Base-by-base conservation (phyloP, 2,329 filamentous ascomycete genomes). In the Teratosphaeria destructans region DNA sequence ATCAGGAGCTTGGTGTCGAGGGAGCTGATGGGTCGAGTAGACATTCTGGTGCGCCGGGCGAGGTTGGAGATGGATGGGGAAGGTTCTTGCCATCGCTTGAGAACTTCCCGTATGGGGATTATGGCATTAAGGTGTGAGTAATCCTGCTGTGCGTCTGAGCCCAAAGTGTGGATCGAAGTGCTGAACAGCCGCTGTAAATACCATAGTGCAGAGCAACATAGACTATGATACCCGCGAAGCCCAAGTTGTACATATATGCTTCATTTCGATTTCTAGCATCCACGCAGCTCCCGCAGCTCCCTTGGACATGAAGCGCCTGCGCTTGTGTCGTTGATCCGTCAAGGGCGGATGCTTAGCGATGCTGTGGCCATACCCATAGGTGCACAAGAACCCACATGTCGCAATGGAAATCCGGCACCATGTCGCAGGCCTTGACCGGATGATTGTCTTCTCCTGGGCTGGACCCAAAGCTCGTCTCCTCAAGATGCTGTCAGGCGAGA, bases 11-110 rank as follows among this genome's bases (percentile, higher is more conserved):
- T 62, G 76, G 74, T 60, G 74, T 72, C 29, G 61, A 63, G 49
- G 61, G 54, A 29, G 53, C 43, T 12, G 72, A 75, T 60, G 72
- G 71, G 34, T 66, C 73, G 12, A 74, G 74, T 61, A 73, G 72
- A 60, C 74, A 73, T 57, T 66, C 70, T 2, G 82, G 82, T 0
- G 63, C 66, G 55, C 77, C 79, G 3, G 83, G 85, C 0, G 73
- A 80, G 69, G 70, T 85, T 55, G 79, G 78, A 32, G 85, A 88
- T 75, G 84, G 84, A 2, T 85, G 81, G 79, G 84, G 73, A 0
- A 77, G 79, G 64, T 66, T 83, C 60, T 68, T 84, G 61, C 60
- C 68, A 26, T 81, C 75, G 2, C 68, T 88, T 68, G 83, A 82
- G 64, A 71, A 77, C 3, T 88, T 88, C 62, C 82, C 83, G 5